These are phyloP conservation scores for Prunus dulcis DNA, from an alignment of 306 rosid species.

Conservation along the genomic window DNA sequence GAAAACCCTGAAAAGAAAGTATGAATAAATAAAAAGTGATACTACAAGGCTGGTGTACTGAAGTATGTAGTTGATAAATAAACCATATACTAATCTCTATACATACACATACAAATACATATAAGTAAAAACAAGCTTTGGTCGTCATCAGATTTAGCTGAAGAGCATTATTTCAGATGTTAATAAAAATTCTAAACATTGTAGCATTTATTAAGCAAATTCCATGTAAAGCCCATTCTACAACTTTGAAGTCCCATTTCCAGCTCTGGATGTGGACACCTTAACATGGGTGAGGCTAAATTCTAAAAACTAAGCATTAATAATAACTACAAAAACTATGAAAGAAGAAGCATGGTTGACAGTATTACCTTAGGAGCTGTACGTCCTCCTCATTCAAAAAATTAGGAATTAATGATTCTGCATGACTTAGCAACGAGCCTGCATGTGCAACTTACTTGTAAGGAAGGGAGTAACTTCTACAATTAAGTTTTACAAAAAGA, in stretches of 20 bases:
- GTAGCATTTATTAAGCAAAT: background rate
- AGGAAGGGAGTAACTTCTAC: conserved; percentile 25
- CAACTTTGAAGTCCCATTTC: background rate
- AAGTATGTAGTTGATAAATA: background rate
- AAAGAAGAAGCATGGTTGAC: conserved; percentile 4
- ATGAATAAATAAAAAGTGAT: background rate
- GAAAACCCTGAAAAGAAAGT: conserved; percentile 60
- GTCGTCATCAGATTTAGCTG: background rate
- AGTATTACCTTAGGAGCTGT: conserved; percentile 72
- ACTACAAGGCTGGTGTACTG: conserved; percentile 14
- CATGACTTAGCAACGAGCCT: conserved; percentile 91
- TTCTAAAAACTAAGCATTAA: background rate
- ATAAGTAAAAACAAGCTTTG: background rate
- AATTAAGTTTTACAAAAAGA: conserved; percentile 10
- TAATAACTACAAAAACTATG: background rate
- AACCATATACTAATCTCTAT: conserved; percentile 4
- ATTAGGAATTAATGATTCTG: conserved; percentile 88
- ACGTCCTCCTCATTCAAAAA: conserved; percentile 80
- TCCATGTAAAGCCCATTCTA: background rate
- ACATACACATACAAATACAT: background rate
- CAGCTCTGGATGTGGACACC: background rate
- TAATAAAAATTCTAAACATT: background rate
- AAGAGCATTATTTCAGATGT: background rate
- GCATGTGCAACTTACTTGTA: conserved; percentile 35
- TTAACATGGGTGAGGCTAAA: background rate